These are phyloP conservation scores for Nyssa sinensis DNA, from an alignment of 148 eudicot species.

Conservation along the genomic window DNA sequence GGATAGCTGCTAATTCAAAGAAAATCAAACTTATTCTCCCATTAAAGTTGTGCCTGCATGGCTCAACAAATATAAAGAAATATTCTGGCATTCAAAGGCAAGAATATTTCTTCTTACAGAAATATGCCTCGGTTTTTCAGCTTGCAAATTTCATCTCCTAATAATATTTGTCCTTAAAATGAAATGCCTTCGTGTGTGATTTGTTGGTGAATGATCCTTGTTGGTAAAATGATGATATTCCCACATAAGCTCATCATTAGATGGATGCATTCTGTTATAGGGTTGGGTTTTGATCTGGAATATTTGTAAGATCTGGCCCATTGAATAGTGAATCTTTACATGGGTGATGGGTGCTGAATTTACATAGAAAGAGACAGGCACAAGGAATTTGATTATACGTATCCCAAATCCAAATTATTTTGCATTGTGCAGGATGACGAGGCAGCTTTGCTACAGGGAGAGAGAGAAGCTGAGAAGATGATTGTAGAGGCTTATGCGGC, in stretches of 20 bases:
- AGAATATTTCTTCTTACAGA: neutral
- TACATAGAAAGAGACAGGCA: too few species aligned
- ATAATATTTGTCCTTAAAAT: neutral
- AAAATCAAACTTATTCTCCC: neutral
- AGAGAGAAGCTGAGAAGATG: conserved; percentile 99
- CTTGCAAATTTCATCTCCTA: neutral
- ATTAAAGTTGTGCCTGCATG: neutral
- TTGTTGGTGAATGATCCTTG: neutral
- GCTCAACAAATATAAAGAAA: neutral
- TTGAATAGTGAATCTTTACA: neutral
- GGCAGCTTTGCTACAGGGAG: conserved; percentile 69
- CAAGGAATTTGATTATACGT: too few species aligned
- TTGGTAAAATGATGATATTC: neutral
- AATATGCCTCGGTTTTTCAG: neutral
- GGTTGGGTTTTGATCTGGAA: neutral
- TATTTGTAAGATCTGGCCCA: neutral
- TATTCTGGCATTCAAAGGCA: neutral
- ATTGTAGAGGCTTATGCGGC: conserved; percentile 95
- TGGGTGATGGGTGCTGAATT: too few species aligned
- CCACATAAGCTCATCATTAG: neutral
- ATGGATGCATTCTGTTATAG: neutral
- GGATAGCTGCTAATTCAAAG: neutral
- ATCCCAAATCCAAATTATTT: conserved; percentile 12
- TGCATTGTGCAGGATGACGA: conserved; percentile 63
- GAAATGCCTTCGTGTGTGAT: neutral